phyloP scores from a whole-genome alignment of 805 yeast genomes.

The Lipomyces spencermartinsiae region DNA sequence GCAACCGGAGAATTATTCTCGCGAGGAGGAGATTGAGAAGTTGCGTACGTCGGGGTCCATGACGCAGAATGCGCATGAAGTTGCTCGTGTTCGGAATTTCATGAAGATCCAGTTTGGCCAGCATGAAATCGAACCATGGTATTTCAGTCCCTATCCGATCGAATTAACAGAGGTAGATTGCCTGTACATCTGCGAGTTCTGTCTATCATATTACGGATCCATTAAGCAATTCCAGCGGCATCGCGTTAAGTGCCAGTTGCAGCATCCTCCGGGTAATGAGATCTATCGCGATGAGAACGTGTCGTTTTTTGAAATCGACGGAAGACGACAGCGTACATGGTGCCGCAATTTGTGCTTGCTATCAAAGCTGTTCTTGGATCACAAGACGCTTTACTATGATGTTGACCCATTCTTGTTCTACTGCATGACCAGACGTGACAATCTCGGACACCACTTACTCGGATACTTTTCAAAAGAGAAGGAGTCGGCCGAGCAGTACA shows the following conservation, averaged over 20 bases:
- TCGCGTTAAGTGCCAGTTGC: slow-evolving; percentile 81
- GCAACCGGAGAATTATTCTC: slow-evolving; percentile 66
- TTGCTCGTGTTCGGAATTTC: slow-evolving; percentile 88
- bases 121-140: slow-evolving; percentile 97
- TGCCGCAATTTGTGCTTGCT: slow-evolving; percentile 91
- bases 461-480: slow-evolving; percentile 98
- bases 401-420: slow-evolving; percentile 97
- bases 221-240: slow-evolving; percentile 91
- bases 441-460: slow-evolving; percentile 91
- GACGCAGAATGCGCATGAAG: slow-evolving; percentile 87
- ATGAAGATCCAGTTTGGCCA: slow-evolving; percentile 82
- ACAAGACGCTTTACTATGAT: slow-evolving; percentile 94
- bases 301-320: slow-evolving; percentile 96
- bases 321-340: slow-evolving; percentile 95
- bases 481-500: slow-evolving; percentile 92
- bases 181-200: slow-evolving; percentile 88
- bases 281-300: slow-evolving; percentile 91
- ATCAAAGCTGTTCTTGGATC: slow-evolving; percentile 91
- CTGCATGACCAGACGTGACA: slow-evolving; percentile 91
- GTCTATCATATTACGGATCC: slow-evolving; percentile 87
- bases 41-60: slow-evolving; percentile 95
- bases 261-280: slow-evolving; percentile 98
- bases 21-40: slow-evolving; percentile 92
- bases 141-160: slow-evolving; percentile 94
- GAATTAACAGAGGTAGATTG: slow-evolving; percentile 92